Evolutionary conservation across 345 rosid species (phyloP), one percentile per base, ranked within the genome.

Genomic region (Populus pruinosa): DNA sequence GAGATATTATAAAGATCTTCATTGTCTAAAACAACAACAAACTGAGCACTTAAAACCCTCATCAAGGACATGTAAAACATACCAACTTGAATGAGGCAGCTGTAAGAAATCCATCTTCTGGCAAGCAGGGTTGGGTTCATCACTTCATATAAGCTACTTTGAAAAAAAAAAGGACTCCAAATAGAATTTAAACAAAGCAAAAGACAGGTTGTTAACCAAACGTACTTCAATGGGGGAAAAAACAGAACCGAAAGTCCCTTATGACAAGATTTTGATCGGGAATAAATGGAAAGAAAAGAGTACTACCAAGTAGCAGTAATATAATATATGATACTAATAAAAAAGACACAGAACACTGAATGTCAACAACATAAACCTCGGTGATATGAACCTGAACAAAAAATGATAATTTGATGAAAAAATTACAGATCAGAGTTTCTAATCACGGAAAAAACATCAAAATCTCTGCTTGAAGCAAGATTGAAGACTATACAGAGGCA

Each of bases 1-100:
- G 85, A 81, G 66, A 50, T 25, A 76, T 3, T 77, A 47, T 69
- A 38, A 79, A 77, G 76, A 73, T 53, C 73, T 73, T 69, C 64
- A 11, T 38, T 38, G 61, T 50, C 59, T 11, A 8, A 67, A 8
- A 8, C 10, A 61, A 44, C 6, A 36, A 16, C 38, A 50, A 31
- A 31, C 0, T 49, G 20, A 49, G 5, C 20, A 2, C 55, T 49
- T 49, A 49, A 49, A 49, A 16, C 2, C 6, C 55, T 20, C 53
- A 3, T 12, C 4, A 14, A 12, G 5, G 49, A 44, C 49, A 47
- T 16, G 53, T 2, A 16, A 47, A 47, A 47, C 53, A 16, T 14
- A 5, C 18, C 20, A 49, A 4, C 16, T 49, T 1, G 20, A 49
- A 49, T 0, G 55, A 11, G 49, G 4, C 55, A 49, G 50, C 18